These are phyloP conservation scores for Pleurotus salmoneostramineus DNA, from an alignment of 768 basidiomycete species.

Conservation along the genomic window DNA sequence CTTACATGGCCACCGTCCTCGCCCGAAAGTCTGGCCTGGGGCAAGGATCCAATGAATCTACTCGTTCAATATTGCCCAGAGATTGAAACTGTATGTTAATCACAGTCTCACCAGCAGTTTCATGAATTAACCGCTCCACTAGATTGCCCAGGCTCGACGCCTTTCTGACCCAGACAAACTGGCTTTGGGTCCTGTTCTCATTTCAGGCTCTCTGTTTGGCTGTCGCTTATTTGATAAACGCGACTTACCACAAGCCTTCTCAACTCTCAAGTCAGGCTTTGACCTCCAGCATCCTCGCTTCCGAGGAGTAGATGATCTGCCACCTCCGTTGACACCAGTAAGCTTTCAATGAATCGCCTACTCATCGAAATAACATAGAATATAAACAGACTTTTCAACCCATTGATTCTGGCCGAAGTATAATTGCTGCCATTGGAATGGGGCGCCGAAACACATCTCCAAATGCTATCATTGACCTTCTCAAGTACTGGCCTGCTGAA, in stretches of 20 bases:
- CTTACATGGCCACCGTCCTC: slow-evolving; percentile 1
- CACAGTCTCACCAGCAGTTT: not conserved
- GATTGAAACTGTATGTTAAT: not conserved
- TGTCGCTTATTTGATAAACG: not conserved
- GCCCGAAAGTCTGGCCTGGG: not conserved
- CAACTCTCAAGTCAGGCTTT: not conserved
- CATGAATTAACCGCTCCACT: not conserved
- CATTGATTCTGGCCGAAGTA: not conserved
- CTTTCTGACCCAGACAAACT: not conserved
- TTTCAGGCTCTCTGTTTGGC: not conserved
- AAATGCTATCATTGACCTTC: not conserved
- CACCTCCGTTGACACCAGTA: not conserved
- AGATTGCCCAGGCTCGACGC: not conserved
- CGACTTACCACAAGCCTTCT: not conserved
- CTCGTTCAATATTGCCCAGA: not conserved
- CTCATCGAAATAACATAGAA: too few species aligned
- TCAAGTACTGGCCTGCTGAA: not conserved
- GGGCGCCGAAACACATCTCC: not conserved
- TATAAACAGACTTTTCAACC: not conserved
- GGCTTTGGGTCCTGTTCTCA: not conserved
- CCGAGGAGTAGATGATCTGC: too few species aligned
- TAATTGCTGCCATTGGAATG: slow-evolving; percentile 2
- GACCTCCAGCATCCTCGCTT: not conserved
- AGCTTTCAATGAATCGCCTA: not conserved
- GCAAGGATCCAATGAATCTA: not conserved